Percentiles rank a stretch among this genome's conserved stretches.
Evolutionary conservation across 495 filamentous ascomycete genomes (phyloP).

Genomic region (Ramalina intermedia): DNA sequence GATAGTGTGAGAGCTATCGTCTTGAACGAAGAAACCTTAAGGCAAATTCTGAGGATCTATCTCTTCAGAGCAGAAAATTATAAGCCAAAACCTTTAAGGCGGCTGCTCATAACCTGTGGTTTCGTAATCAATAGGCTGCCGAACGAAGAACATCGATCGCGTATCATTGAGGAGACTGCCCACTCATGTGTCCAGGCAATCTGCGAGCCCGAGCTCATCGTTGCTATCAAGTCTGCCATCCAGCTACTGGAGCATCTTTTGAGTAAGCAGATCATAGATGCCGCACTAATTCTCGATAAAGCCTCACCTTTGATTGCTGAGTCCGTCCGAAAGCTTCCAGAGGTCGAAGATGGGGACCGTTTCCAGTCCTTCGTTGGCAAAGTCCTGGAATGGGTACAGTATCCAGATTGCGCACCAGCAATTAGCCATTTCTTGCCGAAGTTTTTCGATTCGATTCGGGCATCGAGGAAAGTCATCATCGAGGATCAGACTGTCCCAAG

Average conservation of each 20-base stretch:
- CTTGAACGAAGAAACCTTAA: slow-evolving; percentile 38
- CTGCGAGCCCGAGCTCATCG: slow-evolving; percentile 32
- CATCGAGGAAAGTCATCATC: neutral
- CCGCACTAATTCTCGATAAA: slow-evolving; percentile 16
- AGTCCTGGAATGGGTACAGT: slow-evolving; percentile 45
- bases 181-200: slow-evolving; percentile 25
- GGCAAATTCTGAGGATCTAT: slow-evolving; percentile 51
- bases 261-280: slow-evolving; percentile 32
- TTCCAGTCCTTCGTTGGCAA: slow-evolving; percentile 24
- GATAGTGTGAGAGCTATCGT: slow-evolving; percentile 23
- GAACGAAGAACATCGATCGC: slow-evolving; percentile 21
- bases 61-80: slow-evolving; percentile 60
- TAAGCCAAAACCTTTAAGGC: slow-evolving; percentile 59
- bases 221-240: slow-evolving; percentile 46
- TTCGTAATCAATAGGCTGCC: slow-evolving; percentile 37
- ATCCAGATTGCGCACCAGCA: slow-evolving; percentile 46
- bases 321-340: neutral
- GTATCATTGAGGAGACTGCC: slow-evolving; percentile 28
- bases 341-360: neutral
- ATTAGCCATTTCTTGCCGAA: slow-evolving; percentile 50
- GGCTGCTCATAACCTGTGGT: slow-evolving; percentile 47
- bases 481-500: neutral
- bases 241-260: slow-evolving; percentile 46
- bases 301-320: too few relatives aligned
- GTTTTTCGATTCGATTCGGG: slow-evolving; percentile 32